Evolutionary conservation across 2,329 filamentous ascomycete genomes (phyloP), one percentile per base, ranked within the genome.

Genomic region (Claviceps spartinae): DNA sequence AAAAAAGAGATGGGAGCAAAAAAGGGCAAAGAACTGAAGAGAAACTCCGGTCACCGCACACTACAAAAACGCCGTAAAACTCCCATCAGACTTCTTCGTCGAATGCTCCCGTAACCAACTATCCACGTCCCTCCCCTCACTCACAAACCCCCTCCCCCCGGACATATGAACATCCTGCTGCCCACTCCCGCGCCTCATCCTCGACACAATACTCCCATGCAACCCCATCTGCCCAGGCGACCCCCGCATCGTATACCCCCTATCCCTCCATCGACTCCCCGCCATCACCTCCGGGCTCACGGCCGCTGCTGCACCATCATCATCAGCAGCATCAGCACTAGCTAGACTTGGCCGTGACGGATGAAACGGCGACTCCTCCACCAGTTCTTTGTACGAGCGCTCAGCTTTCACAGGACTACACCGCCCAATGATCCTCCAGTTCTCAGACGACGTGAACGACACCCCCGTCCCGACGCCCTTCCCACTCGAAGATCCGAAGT

Each of bases 361-460:
- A 68, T 64, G 68, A 49, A 69, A 68, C 0, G 67, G 67, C 7
- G 63, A 62, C 20, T 60, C 62, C 38, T 65, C 61, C 13, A 65
- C 63, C 4, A 68, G 59, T 16, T 66, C 63, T 40, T 62, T 60
- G 54, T 69, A 68, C 5, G 63, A 62, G 9, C 62, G 57, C 24
- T 61, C 66, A 9, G 62, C 59, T 5, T 62, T 62, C 26, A 60
- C 56, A 7, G 56, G 62, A 38, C 46, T 49, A n/a, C 40, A 48
- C 5, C 38, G 55, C 20, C 55, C 55, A n/a, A 65, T 58, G 7
- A 64, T 54, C 20, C 63, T 59, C 67, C 67, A 70, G 51, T 70
- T 69, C 55, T 69, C 67, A 3, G 59, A 52, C 2, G 67, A 67
- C 6, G 59, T 64, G 54, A 69, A 69, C 0, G 67, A 69, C 0